Base-by-base conservation (phyloP, 2,329 filamentous ascomycete genomes). In the Mycosphaerella arachidis region DNA sequence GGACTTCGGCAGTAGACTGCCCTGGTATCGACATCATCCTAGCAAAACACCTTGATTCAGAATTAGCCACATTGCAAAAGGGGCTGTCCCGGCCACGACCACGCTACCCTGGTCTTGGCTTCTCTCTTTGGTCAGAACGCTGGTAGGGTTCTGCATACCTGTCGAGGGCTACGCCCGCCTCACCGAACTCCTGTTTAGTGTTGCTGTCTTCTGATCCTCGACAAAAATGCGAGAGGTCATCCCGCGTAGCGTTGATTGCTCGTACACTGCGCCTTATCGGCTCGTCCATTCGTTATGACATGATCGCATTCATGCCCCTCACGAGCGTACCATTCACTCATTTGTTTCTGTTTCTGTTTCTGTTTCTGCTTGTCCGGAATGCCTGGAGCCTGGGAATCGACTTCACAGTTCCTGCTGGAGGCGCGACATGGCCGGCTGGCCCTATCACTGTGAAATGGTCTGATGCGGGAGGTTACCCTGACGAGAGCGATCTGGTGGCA, bases 391-490 rank as follows among this genome's bases (percentile, higher is more conserved):
- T 59, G 31, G 65, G 65, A 55, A 48, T 67, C 53, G 50, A 31
- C 16, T 63, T 67, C 51, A 60, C 57, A n/a, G 53, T 58, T 24
- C 65, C 65, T 20, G 55, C 51, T 18, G 61, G 53, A 20, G 65
- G 65, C 31, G 56, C 61, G 5, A 66, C 63, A 48, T 63, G 46
- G 57, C 60, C 65, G 6, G 59, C 63, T 10, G 63, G 63, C 4
- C 60, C 56, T 6, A 61, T 53, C 33, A 63, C 60, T 5, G 55
- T 67, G 7, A 58, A 51, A 55, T 67, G 65, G 65, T 43, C 35
- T n/a, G 63, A 67, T 56, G 63, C 56, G 2, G 63, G 63, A 35
- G 63, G 65, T 24, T 55, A 30, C 20, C 62, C 63, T 18, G 50
- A 59, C 30, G 62, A 66, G 59, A 51, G 46, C 13, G 55, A 59